A percentile compares a stretch with the other conserved stretches of the same genome.
phyloP scores from a whole-genome alignment of 2,329 filamentous ascomycete genomes.

The Byssothecium circinans region DNA sequence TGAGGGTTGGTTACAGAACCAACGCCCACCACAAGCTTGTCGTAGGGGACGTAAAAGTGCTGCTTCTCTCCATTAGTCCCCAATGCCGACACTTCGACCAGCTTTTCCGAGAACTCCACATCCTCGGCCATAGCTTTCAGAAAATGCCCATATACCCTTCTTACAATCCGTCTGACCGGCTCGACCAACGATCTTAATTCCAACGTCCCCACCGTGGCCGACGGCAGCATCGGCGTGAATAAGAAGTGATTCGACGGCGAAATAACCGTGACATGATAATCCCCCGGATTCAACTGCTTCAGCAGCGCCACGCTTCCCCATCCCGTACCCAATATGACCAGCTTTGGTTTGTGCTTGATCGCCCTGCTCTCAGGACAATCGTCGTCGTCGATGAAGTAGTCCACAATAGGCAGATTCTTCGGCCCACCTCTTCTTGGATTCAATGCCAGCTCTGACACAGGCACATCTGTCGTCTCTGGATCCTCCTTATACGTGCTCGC shows the following conservation, averaged over 20 bases:
- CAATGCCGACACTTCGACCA: conserved; percentile 80
- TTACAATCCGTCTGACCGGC: conserved; percentile 82
- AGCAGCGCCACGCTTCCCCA: conserved; percentile 93
- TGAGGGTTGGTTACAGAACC: conserved; percentile 93
- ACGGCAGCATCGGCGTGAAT: conserved; percentile 97
- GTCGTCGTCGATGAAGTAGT: conserved; percentile 85
- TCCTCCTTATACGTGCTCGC: conserved; percentile 83
- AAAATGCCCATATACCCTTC: conserved; percentile 81
- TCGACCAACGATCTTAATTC: conserved; percentile 90
- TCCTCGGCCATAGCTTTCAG: conserved; percentile 84
- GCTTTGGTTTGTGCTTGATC: conserved; percentile 83
- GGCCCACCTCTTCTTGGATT: conserved; percentile 81
- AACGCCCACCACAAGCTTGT: conserved; percentile 91
- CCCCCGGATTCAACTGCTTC: conserved; percentile 84
- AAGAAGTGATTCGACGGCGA: conserved; percentile 96
- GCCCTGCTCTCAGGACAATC: conserved; percentile 70
- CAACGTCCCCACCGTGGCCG: conserved; percentile 92
- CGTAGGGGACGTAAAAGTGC: conserved; percentile 92
- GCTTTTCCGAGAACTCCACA: conserved; percentile 86
- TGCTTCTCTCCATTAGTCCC: conserved; percentile 72
- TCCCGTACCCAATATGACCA: conserved; percentile 90
- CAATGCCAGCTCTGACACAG: conserved; percentile 81
- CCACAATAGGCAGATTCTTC: conserved; percentile 91
- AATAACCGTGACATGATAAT: conserved; percentile 94
- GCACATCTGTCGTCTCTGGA: conserved; percentile 67